Percentiles rank a stretch among this genome's conserved stretches.
phyloP scores from a whole-genome alignment of 2,329 filamentous ascomycete genomes.

The Scopulariopsis brevicaulis region DNA sequence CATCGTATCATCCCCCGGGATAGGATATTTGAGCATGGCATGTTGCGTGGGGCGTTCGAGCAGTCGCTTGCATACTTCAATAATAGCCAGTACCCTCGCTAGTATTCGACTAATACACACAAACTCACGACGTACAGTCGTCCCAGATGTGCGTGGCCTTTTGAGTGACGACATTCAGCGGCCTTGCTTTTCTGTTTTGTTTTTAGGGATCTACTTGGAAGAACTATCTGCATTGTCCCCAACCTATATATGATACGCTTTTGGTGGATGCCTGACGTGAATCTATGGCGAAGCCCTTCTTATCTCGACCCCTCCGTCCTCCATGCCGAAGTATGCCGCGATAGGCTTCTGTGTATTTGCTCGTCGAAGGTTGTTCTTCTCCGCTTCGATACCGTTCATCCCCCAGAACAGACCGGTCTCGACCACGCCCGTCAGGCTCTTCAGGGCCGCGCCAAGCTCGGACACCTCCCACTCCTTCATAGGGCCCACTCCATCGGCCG shows the following conservation, averaged over 20 bases:
- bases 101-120: slow-evolving; percentile 5
- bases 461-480: slow-evolving; percentile 39
- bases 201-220: neutral
- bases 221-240: too few relatives aligned
- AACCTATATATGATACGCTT: neutral
- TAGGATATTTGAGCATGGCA: slow-evolving; percentile 7
- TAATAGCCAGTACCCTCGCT: slow-evolving; percentile 5
- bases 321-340: slow-evolving; percentile 90
- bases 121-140: neutral
- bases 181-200: too few relatives aligned
- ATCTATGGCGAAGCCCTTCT: neutral
- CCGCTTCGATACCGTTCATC: slow-evolving; percentile 59
- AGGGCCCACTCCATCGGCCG: slow-evolving; percentile 25
- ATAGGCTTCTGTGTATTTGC: slow-evolving; percentile 69
- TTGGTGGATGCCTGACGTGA: neutral
- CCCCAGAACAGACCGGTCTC: slow-evolving; percentile 90
- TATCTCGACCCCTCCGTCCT: slow-evolving; percentile 59
- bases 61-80: slow-evolving; percentile 6
- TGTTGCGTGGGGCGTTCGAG: slow-evolving; percentile 4
- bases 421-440: slow-evolving; percentile 66
- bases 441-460: slow-evolving; percentile 51
- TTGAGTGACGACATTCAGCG: neutral
- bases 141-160: neutral
- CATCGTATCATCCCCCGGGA: slow-evolving; percentile 1
- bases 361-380: slow-evolving; percentile 40